Percentiles rank a stretch among this genome's conserved stretches.
These are phyloP conservation scores for Tetrahymena elliotti DNA, from an alignment of 73 alveolate genomes.

Conservation along the genomic window DNA sequence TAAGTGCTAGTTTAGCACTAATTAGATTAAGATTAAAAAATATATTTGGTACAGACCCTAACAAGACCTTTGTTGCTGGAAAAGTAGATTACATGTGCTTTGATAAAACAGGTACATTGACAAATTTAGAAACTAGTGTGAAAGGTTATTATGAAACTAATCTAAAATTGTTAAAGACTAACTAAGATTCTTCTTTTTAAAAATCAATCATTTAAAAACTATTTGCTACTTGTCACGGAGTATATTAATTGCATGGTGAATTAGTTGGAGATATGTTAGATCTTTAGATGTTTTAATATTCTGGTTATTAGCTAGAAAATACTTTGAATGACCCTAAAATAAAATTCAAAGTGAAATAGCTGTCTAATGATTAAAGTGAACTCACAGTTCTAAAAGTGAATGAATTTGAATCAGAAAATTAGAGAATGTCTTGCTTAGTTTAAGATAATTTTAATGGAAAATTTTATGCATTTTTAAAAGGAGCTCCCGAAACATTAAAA, in stretches of 20 bases:
- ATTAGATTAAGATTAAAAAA: slow-evolving; percentile 39
- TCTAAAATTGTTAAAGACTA: neutral
- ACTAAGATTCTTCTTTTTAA: neutral
- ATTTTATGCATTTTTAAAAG: neutral
- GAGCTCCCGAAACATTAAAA: slow-evolving; percentile 7
- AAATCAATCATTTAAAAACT: neutral
- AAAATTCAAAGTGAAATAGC: neutral
- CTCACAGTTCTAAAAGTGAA: neutral
- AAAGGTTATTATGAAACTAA: neutral
- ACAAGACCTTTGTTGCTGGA: slow-evolving; percentile 58
- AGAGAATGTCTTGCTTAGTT: slow-evolving; percentile 14
- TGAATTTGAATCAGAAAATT: slow-evolving; percentile 10
- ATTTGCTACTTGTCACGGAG: slow-evolving; percentile 18
- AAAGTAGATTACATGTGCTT: slow-evolving; percentile 56
- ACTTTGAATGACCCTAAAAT: neutral
- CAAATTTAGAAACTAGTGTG: neutral
- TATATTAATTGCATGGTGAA: neutral
- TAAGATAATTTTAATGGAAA: neutral
- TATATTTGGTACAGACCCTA: slow-evolving; percentile 48
- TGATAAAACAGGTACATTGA: slow-evolving; percentile 46
- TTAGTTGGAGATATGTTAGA: slow-evolving; percentile 25
- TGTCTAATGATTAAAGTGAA: neutral
- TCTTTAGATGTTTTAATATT: slow-evolving; percentile 8
- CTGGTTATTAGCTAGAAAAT: neutral
- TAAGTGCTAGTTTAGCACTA: slow-evolving; percentile 43